Evolutionary conservation across 108 stramenopile species (phyloP).

Genomic region (Nitzschia putrida): DNA sequence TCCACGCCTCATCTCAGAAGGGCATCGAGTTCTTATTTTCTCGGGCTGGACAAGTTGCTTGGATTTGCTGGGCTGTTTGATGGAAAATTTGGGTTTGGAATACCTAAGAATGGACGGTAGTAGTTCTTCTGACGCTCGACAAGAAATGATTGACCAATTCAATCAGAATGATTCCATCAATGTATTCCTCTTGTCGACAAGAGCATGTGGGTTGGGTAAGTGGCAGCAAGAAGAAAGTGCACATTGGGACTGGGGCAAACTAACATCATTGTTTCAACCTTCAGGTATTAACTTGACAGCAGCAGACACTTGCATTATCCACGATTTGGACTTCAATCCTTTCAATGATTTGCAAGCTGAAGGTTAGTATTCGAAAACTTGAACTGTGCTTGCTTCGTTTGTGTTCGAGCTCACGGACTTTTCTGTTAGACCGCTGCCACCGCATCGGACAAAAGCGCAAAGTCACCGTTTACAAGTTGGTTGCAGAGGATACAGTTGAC

Average conservation of each 20-base stretch:
- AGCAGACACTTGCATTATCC: slow-evolving; percentile 95
- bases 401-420: neutral
- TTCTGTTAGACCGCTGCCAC: slow-evolving; percentile 43
- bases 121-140: slow-evolving; percentile 69
- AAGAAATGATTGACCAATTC: slow-evolving; percentile 77
- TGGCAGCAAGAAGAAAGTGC: neutral
- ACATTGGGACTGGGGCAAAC: neutral
- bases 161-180: slow-evolving; percentile 60
- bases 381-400: neutral
- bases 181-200: slow-evolving; percentile 84
- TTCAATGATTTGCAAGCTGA: slow-evolving; percentile 96
- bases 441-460: slow-evolving; percentile 82
- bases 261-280: slow-evolving; percentile 44
- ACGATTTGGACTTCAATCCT: slow-evolving; percentile 97
- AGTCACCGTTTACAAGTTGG: slow-evolving; percentile 74
- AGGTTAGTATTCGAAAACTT: slow-evolving; percentile 10
- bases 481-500: slow-evolving; percentile 74
- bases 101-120: slow-evolving; percentile 81
- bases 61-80: slow-evolving; percentile 78
- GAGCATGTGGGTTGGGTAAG: slow-evolving; percentile 43
- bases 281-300: slow-evolving; percentile 82
- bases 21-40: slow-evolving; percentile 82
- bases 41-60: slow-evolving; percentile 88
- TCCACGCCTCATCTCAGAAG: slow-evolving; percentile 52
- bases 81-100: slow-evolving; percentile 62